Conservation (phyloP, 179 eudicot genomes). For the Beta macrorhiza region DNA sequence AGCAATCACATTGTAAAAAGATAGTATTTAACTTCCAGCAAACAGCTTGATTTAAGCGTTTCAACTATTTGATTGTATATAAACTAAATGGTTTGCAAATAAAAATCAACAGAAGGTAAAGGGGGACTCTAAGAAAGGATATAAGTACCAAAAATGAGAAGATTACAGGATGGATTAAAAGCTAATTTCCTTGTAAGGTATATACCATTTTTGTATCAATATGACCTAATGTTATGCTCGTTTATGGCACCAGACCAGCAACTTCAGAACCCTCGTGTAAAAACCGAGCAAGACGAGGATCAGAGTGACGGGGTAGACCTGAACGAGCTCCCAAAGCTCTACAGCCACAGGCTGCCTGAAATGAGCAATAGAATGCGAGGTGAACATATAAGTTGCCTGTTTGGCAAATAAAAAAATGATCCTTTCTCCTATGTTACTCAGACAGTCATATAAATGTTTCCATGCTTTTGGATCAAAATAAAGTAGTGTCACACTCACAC, state of each 20-base stretch:
- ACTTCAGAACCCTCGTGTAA: slow-evolving; percentile 24
- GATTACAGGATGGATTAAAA: not conserved
- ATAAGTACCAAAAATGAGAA: not conserved
- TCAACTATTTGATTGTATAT: no score
- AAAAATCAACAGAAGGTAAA: no score
- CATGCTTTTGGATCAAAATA: not conserved
- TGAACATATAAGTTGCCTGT: not conserved
- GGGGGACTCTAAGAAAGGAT: no score
- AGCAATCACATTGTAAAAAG: no score
- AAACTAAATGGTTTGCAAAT: not conserved
- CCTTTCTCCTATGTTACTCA: not conserved
- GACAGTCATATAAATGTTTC: not conserved
- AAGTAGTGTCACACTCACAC: not conserved
- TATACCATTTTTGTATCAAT: not conserved
- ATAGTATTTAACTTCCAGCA: no score
- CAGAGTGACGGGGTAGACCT: slow-evolving; percentile 65
- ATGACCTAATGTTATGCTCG: not conserved
- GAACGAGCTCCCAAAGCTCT: slow-evolving; percentile 92
- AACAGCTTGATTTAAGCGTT: no score
- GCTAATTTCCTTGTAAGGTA: not conserved
- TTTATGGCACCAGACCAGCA: not conserved
- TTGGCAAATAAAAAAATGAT: not conserved
- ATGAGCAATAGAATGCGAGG: not conserved
- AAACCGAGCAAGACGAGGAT: slow-evolving; percentile 64
- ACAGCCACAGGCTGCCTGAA: slow-evolving; percentile 82